Base-by-base conservation (phyloP, 306 rosid genomes). In the Lathyrus oleraceus region DNA sequence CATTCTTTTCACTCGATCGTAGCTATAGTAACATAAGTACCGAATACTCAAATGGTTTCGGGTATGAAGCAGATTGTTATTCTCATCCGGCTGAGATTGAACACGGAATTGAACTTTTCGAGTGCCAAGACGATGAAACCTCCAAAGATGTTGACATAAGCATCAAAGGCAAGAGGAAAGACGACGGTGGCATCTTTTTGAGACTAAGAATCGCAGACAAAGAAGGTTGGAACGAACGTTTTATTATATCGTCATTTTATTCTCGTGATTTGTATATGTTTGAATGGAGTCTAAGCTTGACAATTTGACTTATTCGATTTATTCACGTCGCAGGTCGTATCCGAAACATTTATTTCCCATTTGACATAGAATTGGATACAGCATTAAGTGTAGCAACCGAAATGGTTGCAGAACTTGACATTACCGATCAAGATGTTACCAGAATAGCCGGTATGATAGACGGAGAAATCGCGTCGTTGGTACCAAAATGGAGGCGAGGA, bases 371-470 rank as follows among this genome's bases (percentile, higher is more conserved):
- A 80, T 81, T 43, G 1, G 98, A 90, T 72, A 93, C 98, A 21
- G 97, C 98, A 76, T 57, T 90, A 38, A 88, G 90, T 3, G 98
- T 93, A 38, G 96, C 98, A 23, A 78, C 96, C 5, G 98, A 93
- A 82, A 93, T 93, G 98, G 87, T 90, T 51, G 98, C 96, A 12
- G 98, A 93, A 56, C 88, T 93, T 1, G 94, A 90, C 79, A 90
- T 93, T 42, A 93, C 86, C 0, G 98, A 93, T 76, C 98, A 87
- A 59, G 93, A 90, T 69, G 97, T 82, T 51, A 87, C 82, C 49
- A 70, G 88, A 52, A 92, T 92, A 85, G 98, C 96, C n/a, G 90
- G 85, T 75, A 92, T 88, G 98, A 92, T 92, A 16, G 96, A 92
- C 66, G 96, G 96, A 61, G 96, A 90, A 82, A 88, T 92, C 47